These are phyloP conservation scores for Cladosporium colombiae DNA, from an alignment of 2,329 filamentous ascomycete species.

Conservation along the genomic window DNA sequence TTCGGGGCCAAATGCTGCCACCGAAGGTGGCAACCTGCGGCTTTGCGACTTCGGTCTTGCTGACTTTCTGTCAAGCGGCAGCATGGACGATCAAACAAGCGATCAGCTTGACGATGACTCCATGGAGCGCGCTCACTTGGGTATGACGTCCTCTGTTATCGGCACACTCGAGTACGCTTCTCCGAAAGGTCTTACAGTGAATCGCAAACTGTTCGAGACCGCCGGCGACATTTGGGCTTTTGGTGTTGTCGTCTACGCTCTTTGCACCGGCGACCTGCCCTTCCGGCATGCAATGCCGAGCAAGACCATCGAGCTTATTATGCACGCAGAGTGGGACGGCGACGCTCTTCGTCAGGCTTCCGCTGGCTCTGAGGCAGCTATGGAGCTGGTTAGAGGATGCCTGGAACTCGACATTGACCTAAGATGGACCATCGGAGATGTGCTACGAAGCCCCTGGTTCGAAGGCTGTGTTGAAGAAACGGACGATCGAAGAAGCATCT, in stretches of 20 bases:
- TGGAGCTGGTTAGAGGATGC: constrained; percentile 62
- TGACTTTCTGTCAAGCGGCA: constrained; percentile 62
- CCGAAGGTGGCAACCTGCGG: constrained; percentile 57
- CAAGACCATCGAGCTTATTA: constrained; percentile 60
- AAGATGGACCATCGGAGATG: constrained; percentile 59
- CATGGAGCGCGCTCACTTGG: neutral
- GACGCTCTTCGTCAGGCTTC: constrained; percentile 50
- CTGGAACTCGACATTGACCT: constrained; percentile 57
- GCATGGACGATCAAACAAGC: constrained; percentile 25
- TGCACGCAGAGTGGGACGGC: constrained; percentile 60
- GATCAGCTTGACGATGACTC: constrained; percentile 1
- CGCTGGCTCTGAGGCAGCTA: constrained; percentile 46
- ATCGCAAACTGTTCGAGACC: constrained; percentile 49
- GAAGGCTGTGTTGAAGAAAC: constrained; percentile 32
- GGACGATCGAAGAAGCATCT: constrained; percentile 17
- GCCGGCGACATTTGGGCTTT: constrained; percentile 68
- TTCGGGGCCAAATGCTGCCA: constrained; percentile 46
- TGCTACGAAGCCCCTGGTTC: constrained; percentile 59
- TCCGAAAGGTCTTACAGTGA: constrained; percentile 49
- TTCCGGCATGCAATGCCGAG: constrained; percentile 63
- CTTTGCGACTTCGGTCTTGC: constrained; percentile 71
- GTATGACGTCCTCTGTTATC: constrained; percentile 49
- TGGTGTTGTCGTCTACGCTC: constrained; percentile 62
- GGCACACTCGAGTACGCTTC: constrained; percentile 61
- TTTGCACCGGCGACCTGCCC: constrained; percentile 62